phyloP scores from a whole-genome alignment of 768 basidiomycete genomes.

The Terana coerulea region DNA sequence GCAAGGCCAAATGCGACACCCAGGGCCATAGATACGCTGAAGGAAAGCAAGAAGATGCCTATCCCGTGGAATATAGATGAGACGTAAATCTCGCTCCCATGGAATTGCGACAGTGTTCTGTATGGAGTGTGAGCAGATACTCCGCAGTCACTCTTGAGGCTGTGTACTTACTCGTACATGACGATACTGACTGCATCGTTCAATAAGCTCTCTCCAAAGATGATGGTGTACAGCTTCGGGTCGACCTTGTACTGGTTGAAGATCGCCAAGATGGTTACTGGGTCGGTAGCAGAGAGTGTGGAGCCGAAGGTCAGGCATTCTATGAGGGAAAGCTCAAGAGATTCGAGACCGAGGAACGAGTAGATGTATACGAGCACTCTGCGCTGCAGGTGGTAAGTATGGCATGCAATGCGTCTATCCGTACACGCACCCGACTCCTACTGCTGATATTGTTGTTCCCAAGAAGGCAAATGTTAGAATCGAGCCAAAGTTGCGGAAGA shows the following conservation, averaged over 20 bases:
- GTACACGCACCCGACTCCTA: slow-evolving; percentile 84
- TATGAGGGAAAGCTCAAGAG: slow-evolving; percentile 76
- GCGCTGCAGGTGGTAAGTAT: slow-evolving; percentile 47
- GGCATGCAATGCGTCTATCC: background rate
- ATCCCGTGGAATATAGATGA: slow-evolving; percentile 91
- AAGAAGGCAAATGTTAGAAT: slow-evolving; percentile 92
- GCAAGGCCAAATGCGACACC: slow-evolving; percentile 89
- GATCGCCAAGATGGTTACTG: slow-evolving; percentile 95
- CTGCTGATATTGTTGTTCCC: slow-evolving; percentile 94
- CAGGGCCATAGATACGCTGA: slow-evolving; percentile 91
- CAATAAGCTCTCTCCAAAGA: slow-evolving; percentile 94
- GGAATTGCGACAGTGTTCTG: slow-evolving; percentile 90
- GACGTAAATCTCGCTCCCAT: slow-evolving; percentile 82
- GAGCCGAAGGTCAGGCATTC: slow-evolving; percentile 97
- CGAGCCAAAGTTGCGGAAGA: slow-evolving; percentile 97
- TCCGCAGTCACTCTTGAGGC: background rate
- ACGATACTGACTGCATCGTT: slow-evolving; percentile 99
- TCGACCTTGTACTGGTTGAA: slow-evolving; percentile 99
- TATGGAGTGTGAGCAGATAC: background rate
- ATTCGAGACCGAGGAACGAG: slow-evolving; percentile 89
- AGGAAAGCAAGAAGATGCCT: slow-evolving; percentile 96
- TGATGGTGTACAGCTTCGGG: slow-evolving; percentile 94
- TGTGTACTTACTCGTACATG: slow-evolving; percentile 91
- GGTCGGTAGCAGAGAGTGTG: slow-evolving; percentile 95
- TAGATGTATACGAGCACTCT: slow-evolving; percentile 94